Conservation (phyloP, 2,329 filamentous ascomycete species). For the Penicillium sp. region DNA sequence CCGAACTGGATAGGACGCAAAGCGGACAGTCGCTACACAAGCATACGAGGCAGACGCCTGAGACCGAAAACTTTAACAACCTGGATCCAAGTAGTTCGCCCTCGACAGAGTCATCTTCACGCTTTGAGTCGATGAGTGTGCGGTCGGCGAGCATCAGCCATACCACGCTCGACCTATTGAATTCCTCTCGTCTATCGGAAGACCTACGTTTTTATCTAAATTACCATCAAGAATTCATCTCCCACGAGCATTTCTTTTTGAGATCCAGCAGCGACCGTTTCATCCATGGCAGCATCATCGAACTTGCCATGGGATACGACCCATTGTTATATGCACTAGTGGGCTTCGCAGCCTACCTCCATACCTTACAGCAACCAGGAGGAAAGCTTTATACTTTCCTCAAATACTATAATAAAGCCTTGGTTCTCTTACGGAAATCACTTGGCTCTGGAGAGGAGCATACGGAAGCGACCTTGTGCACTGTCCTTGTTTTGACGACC, state of each 20-base stretch:
- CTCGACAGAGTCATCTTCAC: conserved; percentile 52
- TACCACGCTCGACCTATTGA: conserved; percentile 31
- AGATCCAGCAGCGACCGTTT: conserved; percentile 73
- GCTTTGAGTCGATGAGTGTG: conserved; percentile 40
- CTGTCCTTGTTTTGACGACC: conserved; percentile 87
- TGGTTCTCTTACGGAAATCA: conserved; percentile 73
- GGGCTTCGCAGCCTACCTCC: conserved; percentile 86
- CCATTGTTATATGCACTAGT: conserved; percentile 84
- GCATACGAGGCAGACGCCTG: conserved; percentile 32
- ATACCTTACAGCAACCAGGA: conserved; percentile 70
- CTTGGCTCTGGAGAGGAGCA: conserved; percentile 73
- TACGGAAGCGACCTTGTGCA: conserved; percentile 75
- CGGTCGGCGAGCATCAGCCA: conserved; percentile 37
- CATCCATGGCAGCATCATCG: conserved; percentile 71
- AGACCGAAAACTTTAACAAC: conserved; percentile 43
- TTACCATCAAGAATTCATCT: conserved; percentile 79
- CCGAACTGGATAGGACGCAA: conserved; percentile 30
- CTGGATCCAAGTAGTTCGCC: conserved; percentile 57
- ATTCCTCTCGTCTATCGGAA: conserved; percentile 48
- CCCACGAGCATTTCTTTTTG: conserved; percentile 80
- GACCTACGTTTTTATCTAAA: conserved; percentile 79
- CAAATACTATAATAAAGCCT: conserved; percentile 86
- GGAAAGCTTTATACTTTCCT: conserved; percentile 82
- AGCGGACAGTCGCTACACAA: conserved; percentile 36
- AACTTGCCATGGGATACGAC: conserved; percentile 75